Conservation (phyloP, 2,329 filamentous ascomycete species). For the Paecilomyces dactylethromorphus region DNA sequence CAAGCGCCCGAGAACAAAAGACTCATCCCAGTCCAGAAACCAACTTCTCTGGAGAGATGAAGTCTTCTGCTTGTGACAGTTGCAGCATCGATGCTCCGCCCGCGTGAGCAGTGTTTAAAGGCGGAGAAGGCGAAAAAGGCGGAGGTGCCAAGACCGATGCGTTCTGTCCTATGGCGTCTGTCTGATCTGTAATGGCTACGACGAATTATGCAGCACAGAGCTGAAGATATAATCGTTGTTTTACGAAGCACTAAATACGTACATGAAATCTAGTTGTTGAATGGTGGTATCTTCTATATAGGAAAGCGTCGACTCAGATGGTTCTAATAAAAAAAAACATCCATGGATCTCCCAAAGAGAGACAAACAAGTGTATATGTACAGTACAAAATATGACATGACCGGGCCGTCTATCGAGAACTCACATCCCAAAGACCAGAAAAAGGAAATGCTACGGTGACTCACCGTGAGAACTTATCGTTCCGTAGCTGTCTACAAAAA, state of each 20-base stretch:
- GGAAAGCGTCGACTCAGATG: background rate
- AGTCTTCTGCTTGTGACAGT: background rate
- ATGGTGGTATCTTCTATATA: conserved; percentile 11
- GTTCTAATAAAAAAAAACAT: background rate
- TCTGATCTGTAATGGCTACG: background rate
- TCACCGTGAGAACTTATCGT: background rate
- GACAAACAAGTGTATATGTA: background rate
- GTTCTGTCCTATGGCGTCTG: background rate
- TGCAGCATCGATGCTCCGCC: background rate
- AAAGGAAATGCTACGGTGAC: background rate
- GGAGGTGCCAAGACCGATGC: background rate
- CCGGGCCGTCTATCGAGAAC: background rate
- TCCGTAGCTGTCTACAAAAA: conserved; percentile 1
- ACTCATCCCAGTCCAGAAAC: background rate
- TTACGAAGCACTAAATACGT: background rate
- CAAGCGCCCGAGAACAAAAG: background rate
- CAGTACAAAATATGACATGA: background rate
- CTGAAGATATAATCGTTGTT: background rate
- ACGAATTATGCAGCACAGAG: background rate
- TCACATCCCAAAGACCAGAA: background rate
- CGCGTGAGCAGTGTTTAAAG: background rate
- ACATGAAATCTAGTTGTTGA: conserved; percentile 6
- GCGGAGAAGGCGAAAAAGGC: background rate
- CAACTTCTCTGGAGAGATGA: background rate
- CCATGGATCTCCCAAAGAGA: background rate